phyloP scores from a whole-genome alignment of 1,139 yeast species.

The Scheffersomyces cryptocercus region DNA sequence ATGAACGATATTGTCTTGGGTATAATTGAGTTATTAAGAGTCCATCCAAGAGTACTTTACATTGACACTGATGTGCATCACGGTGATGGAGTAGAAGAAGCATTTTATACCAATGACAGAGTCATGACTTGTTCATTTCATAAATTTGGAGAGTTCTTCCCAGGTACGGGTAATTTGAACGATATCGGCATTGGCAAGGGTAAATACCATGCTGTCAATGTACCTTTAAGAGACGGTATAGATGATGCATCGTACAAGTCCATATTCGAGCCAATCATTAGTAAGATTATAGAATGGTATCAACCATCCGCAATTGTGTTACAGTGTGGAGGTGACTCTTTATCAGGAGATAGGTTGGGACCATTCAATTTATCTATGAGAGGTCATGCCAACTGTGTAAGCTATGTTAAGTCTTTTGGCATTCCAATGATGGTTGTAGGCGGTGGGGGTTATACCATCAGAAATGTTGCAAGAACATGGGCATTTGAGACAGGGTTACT shows the following conservation, averaged over 20 bases:
- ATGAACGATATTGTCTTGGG: conserved; percentile 85
- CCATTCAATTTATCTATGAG: conserved; percentile 88
- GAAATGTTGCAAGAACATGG: conserved; percentile 97
- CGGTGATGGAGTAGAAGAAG: conserved; percentile 99
- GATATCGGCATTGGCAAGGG: conserved; percentile 91
- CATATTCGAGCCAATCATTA: conserved; percentile 83
- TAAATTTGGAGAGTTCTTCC: conserved; percentile 94
- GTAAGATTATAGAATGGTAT: conserved; percentile 85
- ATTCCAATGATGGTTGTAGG: conserved; percentile 91
- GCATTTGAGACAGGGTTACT: conserved; percentile 89
- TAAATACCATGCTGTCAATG: conserved; percentile 81
- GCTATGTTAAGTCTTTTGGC: conserved; percentile 82
- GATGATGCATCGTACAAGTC: conserved; percentile 86
- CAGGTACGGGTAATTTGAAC: conserved; percentile 90
- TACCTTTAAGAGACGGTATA: conserved; percentile 89
- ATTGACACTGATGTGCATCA: conserved; percentile 97
- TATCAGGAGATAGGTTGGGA: conserved; percentile 88
- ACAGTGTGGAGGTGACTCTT: conserved; percentile 92
- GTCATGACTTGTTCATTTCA: conserved; percentile 98
- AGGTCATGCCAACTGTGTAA: conserved; percentile 96
- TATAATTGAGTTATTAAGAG: conserved; percentile 81
- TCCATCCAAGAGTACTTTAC: conserved; percentile 90
- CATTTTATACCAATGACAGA: conserved; percentile 91
- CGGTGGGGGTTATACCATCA: conserved; percentile 97
- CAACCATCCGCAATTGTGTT: conserved; percentile 93